Conservation (phyloP, 2,329 filamentous ascomycete genomes). For the Cladosporium oxysporum region DNA sequence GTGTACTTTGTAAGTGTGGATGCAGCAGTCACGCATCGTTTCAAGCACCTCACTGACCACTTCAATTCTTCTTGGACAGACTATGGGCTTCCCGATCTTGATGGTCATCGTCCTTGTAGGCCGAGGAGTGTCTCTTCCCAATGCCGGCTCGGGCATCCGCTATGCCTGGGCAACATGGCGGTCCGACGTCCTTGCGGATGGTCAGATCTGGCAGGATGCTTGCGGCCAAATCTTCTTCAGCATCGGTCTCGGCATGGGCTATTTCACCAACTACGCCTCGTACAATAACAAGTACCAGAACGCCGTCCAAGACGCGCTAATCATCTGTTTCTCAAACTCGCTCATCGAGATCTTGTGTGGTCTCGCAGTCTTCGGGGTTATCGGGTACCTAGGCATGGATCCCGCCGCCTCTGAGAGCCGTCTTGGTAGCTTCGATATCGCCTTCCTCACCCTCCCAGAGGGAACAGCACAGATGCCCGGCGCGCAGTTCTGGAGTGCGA, state of each 20-base stretch:
- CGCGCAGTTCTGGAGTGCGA: slow-evolving; percentile 59
- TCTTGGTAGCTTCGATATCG: slow-evolving; percentile 58
- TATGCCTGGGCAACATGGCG: slow-evolving; percentile 52
- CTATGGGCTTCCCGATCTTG: slow-evolving; percentile 60
- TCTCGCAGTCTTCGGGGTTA: slow-evolving; percentile 56
- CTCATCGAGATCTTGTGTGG: slow-evolving; percentile 57
- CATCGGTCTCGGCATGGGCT: slow-evolving; percentile 60
- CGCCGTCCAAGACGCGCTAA: slow-evolving; percentile 59
- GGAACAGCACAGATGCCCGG: slow-evolving; percentile 59
- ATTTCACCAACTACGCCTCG: slow-evolving; percentile 60
- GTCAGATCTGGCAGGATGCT: slow-evolving; percentile 60
- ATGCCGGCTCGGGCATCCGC: slow-evolving; percentile 54
- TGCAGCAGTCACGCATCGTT: background rate
- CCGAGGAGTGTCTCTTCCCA: slow-evolving; percentile 56
- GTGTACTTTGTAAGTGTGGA: slow-evolving; percentile 50
- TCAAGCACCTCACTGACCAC: background rate
- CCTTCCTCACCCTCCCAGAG: slow-evolving; percentile 59
- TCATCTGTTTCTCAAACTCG: slow-evolving; percentile 58
- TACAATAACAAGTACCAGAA: slow-evolving; percentile 60
- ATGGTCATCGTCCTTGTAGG: slow-evolving; percentile 59
- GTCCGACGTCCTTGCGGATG: slow-evolving; percentile 52
- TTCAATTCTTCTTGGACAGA: slow-evolving; percentile 28
- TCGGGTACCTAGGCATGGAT: slow-evolving; percentile 50
- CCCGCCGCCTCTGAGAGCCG: slow-evolving; percentile 34
- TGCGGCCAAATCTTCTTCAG: slow-evolving; percentile 63